Evolutionary conservation across 148 eudicot species (phyloP).

Genomic region (Cornus controversa): DNA sequence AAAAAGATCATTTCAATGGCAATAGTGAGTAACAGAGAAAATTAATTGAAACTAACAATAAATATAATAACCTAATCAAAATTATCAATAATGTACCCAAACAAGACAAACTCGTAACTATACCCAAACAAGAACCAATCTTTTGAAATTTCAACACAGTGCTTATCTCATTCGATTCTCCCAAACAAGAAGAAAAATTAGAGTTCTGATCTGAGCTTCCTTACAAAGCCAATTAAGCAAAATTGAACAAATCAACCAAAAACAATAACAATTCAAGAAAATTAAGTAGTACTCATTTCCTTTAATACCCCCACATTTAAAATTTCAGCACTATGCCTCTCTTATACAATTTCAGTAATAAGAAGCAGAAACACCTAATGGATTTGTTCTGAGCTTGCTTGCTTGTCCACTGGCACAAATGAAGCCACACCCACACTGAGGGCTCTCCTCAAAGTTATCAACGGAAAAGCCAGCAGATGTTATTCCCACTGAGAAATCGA

Average conservation of each 20-base stretch:
- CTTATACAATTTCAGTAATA: constrained; percentile 1
- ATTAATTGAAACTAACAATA: not conserved
- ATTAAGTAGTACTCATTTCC: not conserved
- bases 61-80: not conserved
- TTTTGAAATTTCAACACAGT: not conserved
- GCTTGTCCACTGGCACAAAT: constrained; percentile 24
- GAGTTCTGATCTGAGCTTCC: too few relatives aligned
- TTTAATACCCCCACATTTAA: not conserved
- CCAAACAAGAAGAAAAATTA: not conserved
- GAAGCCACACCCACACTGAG: constrained; percentile 56
- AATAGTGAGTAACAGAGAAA: not conserved
- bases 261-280: not conserved
- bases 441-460: constrained; percentile 39
- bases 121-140: not conserved
- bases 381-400: constrained; percentile 1
- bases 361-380: not conserved
- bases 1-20: too few relatives aligned
- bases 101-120: not conserved
- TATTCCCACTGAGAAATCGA: constrained; percentile 53
- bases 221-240: not conserved
- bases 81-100: not conserved
- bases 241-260: not conserved
- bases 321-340: not conserved
- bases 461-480: constrained; percentile 44
- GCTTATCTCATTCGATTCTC: not conserved